Percentiles rank a stretch among this genome's conserved stretches.
Conservation (phyloP, 2,329 filamentous ascomycete species). For the Emericellopsis atlantica region DNA sequence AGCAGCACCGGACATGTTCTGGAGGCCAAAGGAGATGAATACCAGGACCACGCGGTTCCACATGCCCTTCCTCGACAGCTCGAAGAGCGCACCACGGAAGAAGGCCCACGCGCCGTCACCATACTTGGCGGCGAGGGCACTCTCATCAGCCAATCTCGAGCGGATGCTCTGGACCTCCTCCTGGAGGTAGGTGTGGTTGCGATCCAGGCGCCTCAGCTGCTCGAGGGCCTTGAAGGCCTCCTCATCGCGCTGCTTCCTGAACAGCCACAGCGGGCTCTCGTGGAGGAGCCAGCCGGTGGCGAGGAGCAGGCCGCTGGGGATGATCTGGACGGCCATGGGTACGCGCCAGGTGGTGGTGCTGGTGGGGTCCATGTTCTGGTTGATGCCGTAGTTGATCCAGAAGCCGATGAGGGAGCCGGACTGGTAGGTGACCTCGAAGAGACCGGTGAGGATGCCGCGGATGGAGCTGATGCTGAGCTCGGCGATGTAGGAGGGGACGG, state of each 20-base stretch:
- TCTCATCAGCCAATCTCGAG: constrained; percentile 19
- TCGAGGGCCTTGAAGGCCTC: constrained; percentile 16
- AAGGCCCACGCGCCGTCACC: constrained; percentile 18
- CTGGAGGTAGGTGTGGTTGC: constrained; percentile 26
- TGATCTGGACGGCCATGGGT: constrained; percentile 32
- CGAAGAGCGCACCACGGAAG: constrained; percentile 18
- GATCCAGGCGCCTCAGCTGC: constrained; percentile 29
- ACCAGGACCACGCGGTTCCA: constrained; percentile 24
- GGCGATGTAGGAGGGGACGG: constrained; percentile 50
- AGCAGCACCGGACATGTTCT: constrained; percentile 26
- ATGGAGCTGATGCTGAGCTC: constrained; percentile 47
- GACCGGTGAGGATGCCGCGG: constrained; percentile 42
- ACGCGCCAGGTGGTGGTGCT: constrained; percentile 29
- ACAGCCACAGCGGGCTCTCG: constrained; percentile 26
- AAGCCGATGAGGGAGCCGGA: constrained; percentile 39
- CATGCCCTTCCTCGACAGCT: constrained; percentile 25
- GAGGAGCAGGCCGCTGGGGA: constrained; percentile 29
- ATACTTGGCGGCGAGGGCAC: constrained; percentile 15
- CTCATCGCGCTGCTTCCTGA: constrained; percentile 18
- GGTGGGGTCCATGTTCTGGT: constrained; percentile 20
- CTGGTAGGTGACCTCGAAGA: constrained; percentile 40
- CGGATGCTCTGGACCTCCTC: constrained; percentile 35
- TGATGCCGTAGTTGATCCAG: constrained; percentile 32
- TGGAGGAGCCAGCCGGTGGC: constrained; percentile 29
- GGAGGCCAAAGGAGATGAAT: constrained; percentile 22